phyloP scores from a whole-genome alignment of 352 stramenopile species.

The Pythium guiyangense region DNA sequence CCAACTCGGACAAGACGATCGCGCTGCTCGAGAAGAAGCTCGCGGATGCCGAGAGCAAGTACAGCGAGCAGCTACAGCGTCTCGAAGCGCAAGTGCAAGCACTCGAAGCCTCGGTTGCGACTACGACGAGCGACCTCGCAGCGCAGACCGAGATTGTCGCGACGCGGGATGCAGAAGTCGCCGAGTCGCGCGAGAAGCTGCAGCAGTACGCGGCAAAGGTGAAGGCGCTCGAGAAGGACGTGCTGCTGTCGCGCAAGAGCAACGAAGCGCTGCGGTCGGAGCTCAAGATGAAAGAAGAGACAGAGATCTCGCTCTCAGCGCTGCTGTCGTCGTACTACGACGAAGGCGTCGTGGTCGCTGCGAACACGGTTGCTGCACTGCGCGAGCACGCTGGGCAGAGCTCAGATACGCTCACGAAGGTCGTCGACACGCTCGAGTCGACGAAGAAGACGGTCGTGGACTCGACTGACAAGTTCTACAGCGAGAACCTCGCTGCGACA shows the following conservation, averaged over 20 bases:
- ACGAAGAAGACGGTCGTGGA: slow-evolving; percentile 44
- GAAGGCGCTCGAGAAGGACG: slow-evolving; percentile 37
- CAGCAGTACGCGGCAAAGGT: slow-evolving; percentile 29
- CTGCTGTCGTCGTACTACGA: slow-evolving; percentile 81
- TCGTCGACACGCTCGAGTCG: slow-evolving; percentile 40
- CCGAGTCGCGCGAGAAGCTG: slow-evolving; percentile 23
- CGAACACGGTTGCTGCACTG: slow-evolving; percentile 26
- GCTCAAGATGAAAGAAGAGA: slow-evolving; percentile 36
- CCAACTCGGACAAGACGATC: slow-evolving; percentile 16
- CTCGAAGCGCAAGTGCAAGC: slow-evolving; percentile 28
- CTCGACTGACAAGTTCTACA: slow-evolving; percentile 56
- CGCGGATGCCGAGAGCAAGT: slow-evolving; percentile 11
- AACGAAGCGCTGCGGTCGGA: slow-evolving; percentile 55
- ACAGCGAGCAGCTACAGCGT: slow-evolving; percentile 14
- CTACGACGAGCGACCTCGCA: slow-evolving; percentile 26
- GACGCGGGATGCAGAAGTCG: slow-evolving; percentile 23
- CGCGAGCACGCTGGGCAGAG: slow-evolving; percentile 44
- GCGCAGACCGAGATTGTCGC: slow-evolving; percentile 24
- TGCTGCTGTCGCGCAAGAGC: slow-evolving; percentile 50
- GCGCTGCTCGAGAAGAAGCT: slow-evolving; percentile 25
- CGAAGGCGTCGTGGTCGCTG: slow-evolving; percentile 55
- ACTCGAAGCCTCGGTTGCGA: slow-evolving; percentile 21
- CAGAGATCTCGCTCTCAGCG: slow-evolving; percentile 57
- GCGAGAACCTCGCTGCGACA: slow-evolving; percentile 57
- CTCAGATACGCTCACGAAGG: slow-evolving; percentile 36